Base-by-base conservation (phyloP, 257 asterid genomes). In the Penstemon barbatus region DNA sequence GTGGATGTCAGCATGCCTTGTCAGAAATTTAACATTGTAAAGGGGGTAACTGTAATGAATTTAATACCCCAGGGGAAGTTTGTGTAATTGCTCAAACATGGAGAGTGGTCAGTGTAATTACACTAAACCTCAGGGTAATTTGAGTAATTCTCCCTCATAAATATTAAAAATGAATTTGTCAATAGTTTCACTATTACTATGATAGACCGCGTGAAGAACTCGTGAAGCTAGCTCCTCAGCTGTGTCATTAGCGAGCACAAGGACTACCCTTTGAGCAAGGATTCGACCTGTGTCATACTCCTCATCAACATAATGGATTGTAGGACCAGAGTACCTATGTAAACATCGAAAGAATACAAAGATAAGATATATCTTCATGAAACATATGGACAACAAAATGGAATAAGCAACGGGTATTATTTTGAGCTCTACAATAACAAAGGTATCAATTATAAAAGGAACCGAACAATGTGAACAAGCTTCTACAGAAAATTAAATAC, bases 231-330 rank as follows among this genome's bases (percentile, higher is more conserved):
- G 84, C 62, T 83, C 88, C 67, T 92, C 96, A 59, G 95, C 81
- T 4, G 94, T 83, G 82, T 92, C 97, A 37, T 73, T 79, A 15
- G 91, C 87, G 6, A 82, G 89, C 61, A 92, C 98, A n/a, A 88
- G 95, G 48, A 92, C 97, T 25, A 77, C 78, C 63, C 82, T 73
- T 75, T 90, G 97, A 71, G 96, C 97, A 58, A 90, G 91, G 74
- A 90, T 90, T 57, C 89, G 87, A 0, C 97, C 98, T 10, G 89
- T 90, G 66, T 90, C 97, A 63, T 84, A 90, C 49, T 86, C 74
- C 78, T 87, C 97, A 33, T 90, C 97, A 11, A 90, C 96, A 73
- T 72, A 83, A 74, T 88, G 97, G 52, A 90, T 71, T n/a, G 97
- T 83, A 10, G 97, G 82, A 52, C 97, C 97, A 41, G 96, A 90